A percentile compares a stretch with the other conserved stretches of the same genome.
Evolutionary conservation across 1,284 basidiomycete genomes (phyloP).

Genomic region (Waitea zeae): DNA sequence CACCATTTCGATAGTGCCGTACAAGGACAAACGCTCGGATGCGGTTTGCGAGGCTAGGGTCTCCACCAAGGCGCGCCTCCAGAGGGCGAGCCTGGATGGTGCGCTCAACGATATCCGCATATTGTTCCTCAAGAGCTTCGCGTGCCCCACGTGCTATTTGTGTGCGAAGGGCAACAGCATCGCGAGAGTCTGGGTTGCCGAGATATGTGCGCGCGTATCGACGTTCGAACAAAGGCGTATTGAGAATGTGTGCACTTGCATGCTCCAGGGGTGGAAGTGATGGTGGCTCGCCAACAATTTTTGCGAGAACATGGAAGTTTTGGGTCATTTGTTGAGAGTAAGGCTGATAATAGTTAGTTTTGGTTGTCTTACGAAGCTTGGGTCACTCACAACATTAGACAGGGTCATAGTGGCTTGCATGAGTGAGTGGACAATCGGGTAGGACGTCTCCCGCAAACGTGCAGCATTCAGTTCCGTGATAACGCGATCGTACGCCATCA

Average conservation of each 20-base stretch:
- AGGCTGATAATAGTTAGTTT: conserved; percentile 16
- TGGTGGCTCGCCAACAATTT: conserved; percentile 54
- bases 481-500: conserved; percentile 87
- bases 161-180: conserved; percentile 39
- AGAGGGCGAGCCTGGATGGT: conserved; percentile 72
- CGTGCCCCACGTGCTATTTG: conserved; percentile 62
- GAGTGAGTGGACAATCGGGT: conserved; percentile 56
- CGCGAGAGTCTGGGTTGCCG: conserved; percentile 47
- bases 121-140: conserved; percentile 69
- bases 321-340: conserved; percentile 41
- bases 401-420: conserved; percentile 42
- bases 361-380: neutral
- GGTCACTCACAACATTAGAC: conserved; percentile 32
- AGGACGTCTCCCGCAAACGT: conserved; percentile 53
- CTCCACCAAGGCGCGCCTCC: conserved; percentile 82
- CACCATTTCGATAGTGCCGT: conserved; percentile 62
- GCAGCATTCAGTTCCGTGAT: conserved; percentile 60
- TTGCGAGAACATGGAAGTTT: conserved; percentile 53
- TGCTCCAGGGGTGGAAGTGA: conserved; percentile 55
- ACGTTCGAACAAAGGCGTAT: conserved; percentile 54
- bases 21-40: conserved; percentile 76
- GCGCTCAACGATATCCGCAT: conserved; percentile 73
- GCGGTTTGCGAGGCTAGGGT: conserved; percentile 82
- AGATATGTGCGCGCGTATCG: conserved; percentile 60
- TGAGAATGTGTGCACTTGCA: conserved; percentile 61